These are phyloP conservation scores for Viola pubescens DNA, from an alignment of 441 rosid genomes.

Conservation along the genomic window DNA sequence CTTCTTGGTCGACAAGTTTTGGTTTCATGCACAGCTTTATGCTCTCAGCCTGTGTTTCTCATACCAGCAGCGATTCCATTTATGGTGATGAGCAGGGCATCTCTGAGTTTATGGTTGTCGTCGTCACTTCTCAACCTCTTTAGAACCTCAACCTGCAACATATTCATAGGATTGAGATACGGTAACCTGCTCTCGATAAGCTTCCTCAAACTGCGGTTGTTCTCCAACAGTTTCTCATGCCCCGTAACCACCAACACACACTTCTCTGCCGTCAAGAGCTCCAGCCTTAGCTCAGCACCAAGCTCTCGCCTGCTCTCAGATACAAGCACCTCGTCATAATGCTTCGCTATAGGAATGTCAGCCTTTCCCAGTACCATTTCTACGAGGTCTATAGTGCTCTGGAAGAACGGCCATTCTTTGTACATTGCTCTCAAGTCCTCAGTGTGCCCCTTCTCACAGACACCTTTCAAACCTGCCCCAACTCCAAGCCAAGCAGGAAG, in stretches of 20 bases:
- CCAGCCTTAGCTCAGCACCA: constrained; percentile 64
- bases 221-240: constrained; percentile 65
- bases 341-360: constrained; percentile 82
- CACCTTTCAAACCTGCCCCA: constrained; percentile 79
- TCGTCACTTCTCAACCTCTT: constrained; percentile 76
- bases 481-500: constrained; percentile 99
- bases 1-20: too few species aligned
- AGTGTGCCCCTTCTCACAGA: constrained; percentile 67
- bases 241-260: constrained; percentile 67
- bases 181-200: constrained; percentile 86
- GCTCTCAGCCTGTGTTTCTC: constrained; percentile 69
- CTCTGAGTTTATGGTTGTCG: constrained; percentile 72
- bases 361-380: constrained; percentile 94
- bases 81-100: constrained; percentile 80
- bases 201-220: constrained; percentile 71
- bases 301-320: constrained; percentile 56
- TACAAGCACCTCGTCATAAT: constrained; percentile 81
- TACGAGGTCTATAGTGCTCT: constrained; percentile 81
- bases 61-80: constrained; percentile 97
- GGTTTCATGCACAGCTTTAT: too few species aligned
- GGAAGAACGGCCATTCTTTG: constrained; percentile 92
- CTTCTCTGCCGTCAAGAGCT: constrained; percentile 58
- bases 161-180: constrained; percentile 76
- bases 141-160: constrained; percentile 79
- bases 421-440: constrained; percentile 81